Evolutionary conservation across 129 eudicot genomes (phyloP).

Genomic region (Lactuca sativa): DNA sequence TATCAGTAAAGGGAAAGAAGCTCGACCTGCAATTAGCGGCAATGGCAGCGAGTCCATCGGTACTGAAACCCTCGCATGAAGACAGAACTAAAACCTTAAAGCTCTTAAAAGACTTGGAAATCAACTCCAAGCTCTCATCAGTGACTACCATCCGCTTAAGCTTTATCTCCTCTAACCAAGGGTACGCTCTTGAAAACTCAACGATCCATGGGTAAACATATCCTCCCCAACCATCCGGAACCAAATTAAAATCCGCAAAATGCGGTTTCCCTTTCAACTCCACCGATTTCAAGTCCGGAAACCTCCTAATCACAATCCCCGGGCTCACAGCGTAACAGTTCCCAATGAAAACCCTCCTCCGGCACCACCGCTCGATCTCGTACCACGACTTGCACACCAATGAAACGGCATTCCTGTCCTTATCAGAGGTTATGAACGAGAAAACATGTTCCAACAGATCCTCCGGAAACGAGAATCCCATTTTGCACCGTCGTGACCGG

Average conservation of each 20-base stretch:
- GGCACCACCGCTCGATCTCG: slow-evolving; percentile 68
- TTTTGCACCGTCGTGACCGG: slow-evolving; percentile 29
- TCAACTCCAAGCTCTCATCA: slow-evolving; percentile 73
- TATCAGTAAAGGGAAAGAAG: not conserved
- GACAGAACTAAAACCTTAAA: slow-evolving; percentile 62
- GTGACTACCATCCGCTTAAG: slow-evolving; percentile 78
- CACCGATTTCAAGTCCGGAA: slow-evolving; percentile 59
- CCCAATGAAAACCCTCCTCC: slow-evolving; percentile 59
- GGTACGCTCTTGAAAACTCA: slow-evolving; percentile 57
- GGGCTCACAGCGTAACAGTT: slow-evolving; percentile 78
- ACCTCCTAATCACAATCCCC: slow-evolving; percentile 50
- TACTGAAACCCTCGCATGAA: slow-evolving; percentile 74
- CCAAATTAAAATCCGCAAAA: slow-evolving; percentile 78
- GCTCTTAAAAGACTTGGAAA: slow-evolving; percentile 47
- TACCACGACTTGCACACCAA: slow-evolving; percentile 84
- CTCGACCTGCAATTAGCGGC: slow-evolving; percentile 86
- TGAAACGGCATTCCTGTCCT: slow-evolving; percentile 66
- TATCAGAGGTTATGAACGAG: slow-evolving; percentile 50
- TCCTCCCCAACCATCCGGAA: slow-evolving; percentile 90
- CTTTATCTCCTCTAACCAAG: slow-evolving; percentile 69
- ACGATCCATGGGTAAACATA: slow-evolving; percentile 59
- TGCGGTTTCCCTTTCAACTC: slow-evolving; percentile 84
- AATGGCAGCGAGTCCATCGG: slow-evolving; percentile 79
- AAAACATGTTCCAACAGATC: slow-evolving; percentile 65
- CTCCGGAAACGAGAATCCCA: slow-evolving; percentile 50